phyloP scores from a whole-genome alignment of 1,284 basidiomycete genomes.

The Austroboletus niveus region DNA sequence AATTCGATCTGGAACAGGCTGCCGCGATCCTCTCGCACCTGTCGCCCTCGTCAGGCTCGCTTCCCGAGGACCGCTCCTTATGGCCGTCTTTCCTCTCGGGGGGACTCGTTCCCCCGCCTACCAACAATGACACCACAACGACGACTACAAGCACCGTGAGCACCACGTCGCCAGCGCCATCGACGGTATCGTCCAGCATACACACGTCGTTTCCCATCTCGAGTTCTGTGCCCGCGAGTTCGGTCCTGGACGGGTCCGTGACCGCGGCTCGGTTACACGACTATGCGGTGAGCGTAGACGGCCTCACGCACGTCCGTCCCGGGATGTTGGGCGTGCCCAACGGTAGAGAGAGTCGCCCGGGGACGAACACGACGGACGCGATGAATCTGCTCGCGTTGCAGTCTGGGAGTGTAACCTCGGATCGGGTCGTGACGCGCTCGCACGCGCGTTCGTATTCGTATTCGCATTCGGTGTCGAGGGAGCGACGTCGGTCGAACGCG shows the following conservation, averaged over 20 bases:
- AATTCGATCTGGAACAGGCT: conserved; percentile 49
- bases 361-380: conserved; percentile 23
- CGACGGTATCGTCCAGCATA: conserved; percentile 17
- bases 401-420: conserved; percentile 10
- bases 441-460: conserved; percentile 13
- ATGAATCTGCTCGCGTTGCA: conserved; percentile 25
- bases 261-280: conserved; percentile 63
- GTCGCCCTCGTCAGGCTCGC: conserved; percentile 64
- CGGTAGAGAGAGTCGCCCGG: not conserved
- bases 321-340: conserved; percentile 54
- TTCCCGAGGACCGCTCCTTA: conserved; percentile 89
- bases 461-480: conserved; percentile 7
- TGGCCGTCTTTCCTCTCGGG: conserved; percentile 81
- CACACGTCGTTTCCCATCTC: conserved; percentile 32
- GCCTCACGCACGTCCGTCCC: conserved; percentile 55
- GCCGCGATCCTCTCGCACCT: conserved; percentile 92
- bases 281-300: conserved; percentile 46
- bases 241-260: conserved; percentile 34
- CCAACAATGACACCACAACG: conserved; percentile 7
- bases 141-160: conserved; percentile 5
- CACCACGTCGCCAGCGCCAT: not conserved
- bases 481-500: conserved; percentile 19
- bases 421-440: conserved; percentile 4
- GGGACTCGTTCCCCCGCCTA: conserved; percentile 60
- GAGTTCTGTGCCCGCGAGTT: conserved; percentile 42